phyloP scores from a whole-genome alignment of 2,329 filamentous ascomycete genomes.

The Colletotrichum sp. region DNA sequence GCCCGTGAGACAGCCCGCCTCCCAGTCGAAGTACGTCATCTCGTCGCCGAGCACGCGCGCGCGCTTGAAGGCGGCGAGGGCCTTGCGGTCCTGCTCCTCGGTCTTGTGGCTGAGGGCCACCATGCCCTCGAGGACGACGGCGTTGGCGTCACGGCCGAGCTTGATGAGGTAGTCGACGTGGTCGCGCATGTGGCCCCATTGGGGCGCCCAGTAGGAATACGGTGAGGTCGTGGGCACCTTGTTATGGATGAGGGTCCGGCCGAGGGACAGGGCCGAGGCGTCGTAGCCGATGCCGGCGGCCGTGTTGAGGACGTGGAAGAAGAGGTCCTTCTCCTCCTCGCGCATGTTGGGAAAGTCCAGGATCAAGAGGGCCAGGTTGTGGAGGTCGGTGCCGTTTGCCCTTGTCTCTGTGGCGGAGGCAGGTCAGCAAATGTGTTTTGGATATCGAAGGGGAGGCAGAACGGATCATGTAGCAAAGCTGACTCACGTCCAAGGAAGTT shows the following conservation, averaged over 20 bases:
- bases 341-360: background rate
- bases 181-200: constrained; percentile 25
- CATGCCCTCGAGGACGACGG: constrained; percentile 34
- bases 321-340: background rate
- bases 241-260: background rate
- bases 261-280: constrained; percentile 30
- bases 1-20: background rate
- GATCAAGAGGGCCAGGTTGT: background rate
- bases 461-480: background rate
- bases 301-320: constrained; percentile 29
- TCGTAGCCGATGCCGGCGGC: constrained; percentile 34
- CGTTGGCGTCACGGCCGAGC: constrained; percentile 35
- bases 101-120: background rate
- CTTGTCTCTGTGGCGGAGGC: background rate
- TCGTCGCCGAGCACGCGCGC: background rate
- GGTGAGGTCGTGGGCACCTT: background rate
- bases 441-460: background rate
- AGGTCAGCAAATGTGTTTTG: background rate
- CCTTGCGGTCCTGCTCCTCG: background rate
- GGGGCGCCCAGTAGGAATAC: constrained; percentile 5
- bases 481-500: background rate
- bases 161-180: constrained; percentile 35
- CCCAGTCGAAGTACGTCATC: constrained; percentile 16
- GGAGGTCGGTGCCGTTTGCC: background rate
- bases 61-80: constrained; percentile 1